These are phyloP conservation scores for Cercospora sesami DNA, from an alignment of 2,329 filamentous ascomycete genomes.

Conservation along the genomic window DNA sequence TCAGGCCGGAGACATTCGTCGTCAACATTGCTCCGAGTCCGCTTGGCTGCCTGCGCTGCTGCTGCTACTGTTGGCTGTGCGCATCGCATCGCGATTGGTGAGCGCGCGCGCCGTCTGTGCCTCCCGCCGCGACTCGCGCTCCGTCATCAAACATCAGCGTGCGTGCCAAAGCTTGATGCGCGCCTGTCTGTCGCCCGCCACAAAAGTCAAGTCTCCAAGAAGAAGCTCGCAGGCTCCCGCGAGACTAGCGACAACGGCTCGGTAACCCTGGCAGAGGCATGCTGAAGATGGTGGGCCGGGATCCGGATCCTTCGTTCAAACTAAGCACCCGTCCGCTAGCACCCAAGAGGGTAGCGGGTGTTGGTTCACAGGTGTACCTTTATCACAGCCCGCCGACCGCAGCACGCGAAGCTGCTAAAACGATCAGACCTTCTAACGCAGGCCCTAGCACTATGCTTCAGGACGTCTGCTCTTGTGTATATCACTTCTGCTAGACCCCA, in stretches of 20 bases:
- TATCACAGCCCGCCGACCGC: conserved; percentile 26
- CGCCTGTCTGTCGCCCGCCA: conserved; percentile 8
- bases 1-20: conserved; percentile 1
- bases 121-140: conserved; percentile 2
- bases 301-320: conserved; percentile 28
- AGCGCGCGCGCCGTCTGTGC: not conserved
- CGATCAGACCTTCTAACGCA: conserved; percentile 29
- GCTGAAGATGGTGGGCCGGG: conserved; percentile 25
- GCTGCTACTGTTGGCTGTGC: not conserved
- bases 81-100: not conserved
- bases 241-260: conserved; percentile 12
- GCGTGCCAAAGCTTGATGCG: conserved; percentile 23
- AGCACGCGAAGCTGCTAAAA: conserved; percentile 25
- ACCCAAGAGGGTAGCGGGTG: conserved; percentile 25
- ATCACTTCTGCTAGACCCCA: conserved; percentile 25
- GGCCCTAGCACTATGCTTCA: conserved; percentile 28
- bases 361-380: conserved; percentile 32
- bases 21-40: not conserved
- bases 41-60: not conserved
- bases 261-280: conserved; percentile 16
- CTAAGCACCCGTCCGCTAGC: conserved; percentile 30
- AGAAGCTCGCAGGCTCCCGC: conserved; percentile 22
- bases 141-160: conserved; percentile 15
- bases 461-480: conserved; percentile 22
- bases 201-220: conserved; percentile 9